Evolutionary conservation across 768 basidiomycete genomes (phyloP).

Genomic region (Mycena galopus): DNA sequence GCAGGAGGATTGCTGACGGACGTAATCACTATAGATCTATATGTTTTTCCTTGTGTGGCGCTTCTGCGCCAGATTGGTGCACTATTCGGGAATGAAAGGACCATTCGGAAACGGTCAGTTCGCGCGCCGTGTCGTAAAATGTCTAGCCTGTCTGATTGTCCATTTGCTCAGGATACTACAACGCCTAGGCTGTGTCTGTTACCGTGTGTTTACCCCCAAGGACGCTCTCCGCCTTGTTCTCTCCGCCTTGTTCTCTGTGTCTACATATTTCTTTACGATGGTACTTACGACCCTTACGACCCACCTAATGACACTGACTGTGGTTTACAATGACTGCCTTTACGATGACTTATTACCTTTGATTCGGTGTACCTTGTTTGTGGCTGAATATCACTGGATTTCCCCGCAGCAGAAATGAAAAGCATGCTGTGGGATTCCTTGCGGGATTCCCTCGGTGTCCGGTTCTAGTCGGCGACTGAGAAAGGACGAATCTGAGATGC

Average conservation of each 20-base stretch:
- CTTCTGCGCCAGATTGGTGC: conserved; percentile 77
- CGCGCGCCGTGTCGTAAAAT: conserved; percentile 31
- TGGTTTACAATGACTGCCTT: conserved; percentile 44
- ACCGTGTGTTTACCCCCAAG: conserved; percentile 34
- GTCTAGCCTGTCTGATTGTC: conserved; percentile 40
- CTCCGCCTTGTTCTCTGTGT: conserved; percentile 37
- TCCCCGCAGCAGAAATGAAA: conserved; percentile 31
- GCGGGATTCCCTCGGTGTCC: conserved; percentile 30
- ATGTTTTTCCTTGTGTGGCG: conserved; percentile 85
- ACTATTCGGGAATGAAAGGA: conserved; percentile 75
- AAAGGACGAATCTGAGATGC: neutral
- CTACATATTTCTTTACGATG: conserved; percentile 39
- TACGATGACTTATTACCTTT: no score
- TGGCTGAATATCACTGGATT: conserved; percentile 29
- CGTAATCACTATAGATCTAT: conserved; percentile 68
- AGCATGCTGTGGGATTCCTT: conserved; percentile 34
- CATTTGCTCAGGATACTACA: conserved; percentile 64
- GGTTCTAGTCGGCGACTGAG: neutral
- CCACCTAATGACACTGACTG: conserved; percentile 43
- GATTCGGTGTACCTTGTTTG: conserved; percentile 37
- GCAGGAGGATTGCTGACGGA: conserved; percentile 26
- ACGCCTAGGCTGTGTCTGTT: conserved; percentile 53
- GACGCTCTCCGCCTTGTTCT: conserved; percentile 43
- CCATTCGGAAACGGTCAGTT: conserved; percentile 72
- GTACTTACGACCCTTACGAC: conserved; percentile 34